Conservation (phyloP, 108 stramenopile species). For the Parietichytrium sp. region DNA sequence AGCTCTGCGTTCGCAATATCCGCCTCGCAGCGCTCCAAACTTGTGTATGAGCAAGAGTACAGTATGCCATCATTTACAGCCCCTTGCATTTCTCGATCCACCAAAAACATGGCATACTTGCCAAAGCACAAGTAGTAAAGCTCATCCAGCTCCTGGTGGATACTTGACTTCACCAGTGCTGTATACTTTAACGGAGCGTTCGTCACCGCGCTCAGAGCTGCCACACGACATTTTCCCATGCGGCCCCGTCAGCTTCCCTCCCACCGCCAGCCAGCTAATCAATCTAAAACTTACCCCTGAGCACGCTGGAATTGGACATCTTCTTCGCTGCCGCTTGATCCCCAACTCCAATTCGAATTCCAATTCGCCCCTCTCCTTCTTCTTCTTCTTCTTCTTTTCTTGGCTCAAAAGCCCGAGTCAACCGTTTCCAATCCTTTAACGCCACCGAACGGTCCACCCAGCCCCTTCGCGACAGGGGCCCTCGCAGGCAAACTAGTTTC, state of each 20-base stretch:
- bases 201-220: neutral
- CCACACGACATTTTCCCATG: neutral
- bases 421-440: too few species aligned
- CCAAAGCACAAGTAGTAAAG: conserved; percentile 8
- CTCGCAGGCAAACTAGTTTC: too few species aligned
- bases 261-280: neutral
- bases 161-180: neutral
- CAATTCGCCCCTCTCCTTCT: too few species aligned
- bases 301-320: conserved; percentile 20
- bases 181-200: neutral
- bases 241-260: neutral
- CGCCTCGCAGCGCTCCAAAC: neutral
- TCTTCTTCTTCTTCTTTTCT: too few species aligned
- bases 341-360: too few species aligned
- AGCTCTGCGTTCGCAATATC: neutral
- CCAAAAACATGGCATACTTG: neutral
- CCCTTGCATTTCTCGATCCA: conserved; percentile 3
- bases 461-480: too few species aligned
- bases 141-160: neutral
- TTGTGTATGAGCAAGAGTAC: neutral
- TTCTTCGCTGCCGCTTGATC: too few species aligned
- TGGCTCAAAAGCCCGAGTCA: too few species aligned
- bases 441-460: too few species aligned
- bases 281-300: neutral
- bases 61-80: neutral